phyloP scores from a whole-genome alignment of 768 basidiomycete genomes.

The Lyophyllum shimeji region DNA sequence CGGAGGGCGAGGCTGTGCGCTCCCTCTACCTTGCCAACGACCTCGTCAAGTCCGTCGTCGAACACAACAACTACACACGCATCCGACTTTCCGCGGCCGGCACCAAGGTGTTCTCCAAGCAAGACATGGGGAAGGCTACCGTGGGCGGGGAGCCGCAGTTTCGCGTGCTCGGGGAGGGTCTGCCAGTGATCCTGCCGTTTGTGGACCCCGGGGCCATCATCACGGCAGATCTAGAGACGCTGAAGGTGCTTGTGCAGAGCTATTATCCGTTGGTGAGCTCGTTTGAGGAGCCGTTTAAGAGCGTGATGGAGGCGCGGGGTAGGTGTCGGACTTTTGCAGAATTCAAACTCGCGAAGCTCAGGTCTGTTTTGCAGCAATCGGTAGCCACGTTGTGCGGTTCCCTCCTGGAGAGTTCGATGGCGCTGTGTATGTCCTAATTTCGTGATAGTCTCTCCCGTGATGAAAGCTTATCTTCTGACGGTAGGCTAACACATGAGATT shows the following conservation, averaged over 20 bases:
- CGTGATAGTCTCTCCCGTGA: neutral
- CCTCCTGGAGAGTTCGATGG: constrained; percentile 50
- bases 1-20: constrained; percentile 66
- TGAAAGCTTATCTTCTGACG: constrained; percentile 7
- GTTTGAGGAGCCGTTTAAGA: constrained; percentile 61
- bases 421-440: constrained; percentile 51
- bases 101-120: constrained; percentile 89
- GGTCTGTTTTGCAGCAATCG: constrained; percentile 42
- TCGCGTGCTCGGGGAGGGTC: constrained; percentile 80
- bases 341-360: neutral
- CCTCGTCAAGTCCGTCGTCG: constrained; percentile 77
- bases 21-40: constrained; percentile 89
- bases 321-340: constrained; percentile 24
- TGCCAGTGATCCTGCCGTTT: constrained; percentile 83
- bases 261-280: constrained; percentile 78
- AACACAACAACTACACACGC: constrained; percentile 78
- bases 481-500: constrained; percentile 74
- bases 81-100: constrained; percentile 91
- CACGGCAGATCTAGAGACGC: constrained; percentile 48
- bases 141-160: constrained; percentile 51
- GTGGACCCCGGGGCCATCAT: constrained; percentile 65
- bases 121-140: constrained; percentile 67
- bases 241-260: constrained; percentile 70
- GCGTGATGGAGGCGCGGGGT: constrained; percentile 55
- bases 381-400: constrained; percentile 76